Evolutionary conservation across 495 filamentous ascomycete species (phyloP), one percentile per base, ranked within the genome.

Genomic region (Cudoniella acicularis): DNA sequence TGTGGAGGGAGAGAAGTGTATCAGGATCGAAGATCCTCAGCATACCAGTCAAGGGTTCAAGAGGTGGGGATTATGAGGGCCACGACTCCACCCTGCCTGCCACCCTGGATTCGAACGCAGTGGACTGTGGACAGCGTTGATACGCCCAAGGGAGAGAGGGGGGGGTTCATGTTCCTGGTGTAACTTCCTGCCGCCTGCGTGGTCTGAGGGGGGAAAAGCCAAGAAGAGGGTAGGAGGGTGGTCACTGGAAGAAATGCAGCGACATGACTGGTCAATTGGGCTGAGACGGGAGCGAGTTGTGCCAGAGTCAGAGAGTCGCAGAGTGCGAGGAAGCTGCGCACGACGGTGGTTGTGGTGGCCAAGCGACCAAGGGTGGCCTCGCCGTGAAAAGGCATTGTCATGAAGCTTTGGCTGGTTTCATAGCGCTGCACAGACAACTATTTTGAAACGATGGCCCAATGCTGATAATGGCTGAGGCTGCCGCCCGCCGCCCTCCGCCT

Each of bases 1-100:
- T 55, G 62, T 67, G 57, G 65, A 68, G 57, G 52, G 49, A 65
- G 65, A 65, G 65, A 61, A 61, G 49, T 53, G 60, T 57, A 51
- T 59, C 41, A 60, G 49, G 51, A 63, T 24, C 10, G 25, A 43
- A 21, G 26, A 52, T 51, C 27, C 16, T 30, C 54, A 50, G 10
- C 24, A n/a, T n/a, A n/a, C n/a, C n/a, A n/a, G 50, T 2, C 50
- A 49, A 20, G 1, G 47, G 47, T 13, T 24, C 3, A 49, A 21
- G 11, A 17, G 16, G 11, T 30, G 27, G 50, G 50, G 24, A 47
- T 47, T n/a, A 47, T 8, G 4, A 6, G 22, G 48, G 25, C 17
- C 43, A 46, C 17, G 48, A 50, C 48, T n/a, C n/a, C n/a, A n/a
- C n/a, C n/a, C n/a, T n/a, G n/a, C n/a, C n/a, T n/a, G n/a, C 30